Conservation (phyloP, 768 basidiomycete genomes). For the Lactifluus echinatus region DNA sequence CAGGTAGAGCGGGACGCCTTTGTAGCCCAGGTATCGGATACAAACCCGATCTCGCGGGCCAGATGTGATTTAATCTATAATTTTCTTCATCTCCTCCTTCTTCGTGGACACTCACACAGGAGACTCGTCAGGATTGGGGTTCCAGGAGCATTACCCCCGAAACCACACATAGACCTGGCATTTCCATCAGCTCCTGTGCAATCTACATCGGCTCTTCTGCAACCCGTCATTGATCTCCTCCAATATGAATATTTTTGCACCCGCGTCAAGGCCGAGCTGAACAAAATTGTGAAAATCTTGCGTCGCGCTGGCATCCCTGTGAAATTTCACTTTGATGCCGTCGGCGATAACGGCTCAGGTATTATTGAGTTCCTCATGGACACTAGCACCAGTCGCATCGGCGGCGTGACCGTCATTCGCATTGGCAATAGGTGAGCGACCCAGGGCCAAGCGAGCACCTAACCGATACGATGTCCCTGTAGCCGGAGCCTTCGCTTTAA, state of each 20-base stretch:
- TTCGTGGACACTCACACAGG: conserved; percentile 46
- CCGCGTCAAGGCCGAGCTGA: conserved; percentile 50
- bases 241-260: conserved; percentile 73
- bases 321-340: conserved; percentile 47
- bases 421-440: conserved; percentile 53
- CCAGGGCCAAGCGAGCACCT: not conserved
- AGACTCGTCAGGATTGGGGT: conserved; percentile 35
- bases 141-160: conserved; percentile 22
- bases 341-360: conserved; percentile 59
- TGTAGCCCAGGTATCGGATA: conserved; percentile 1
- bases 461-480: not conserved
- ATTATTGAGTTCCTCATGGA: conserved; percentile 44
- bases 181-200: conserved; percentile 15
- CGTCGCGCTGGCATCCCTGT: conserved; percentile 45
- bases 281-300: conserved; percentile 41
- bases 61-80: conserved; percentile 65
- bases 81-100: conserved; percentile 52
- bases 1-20: conserved; percentile 27
- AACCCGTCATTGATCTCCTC: conserved; percentile 67
- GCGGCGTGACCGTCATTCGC: conserved; percentile 65
- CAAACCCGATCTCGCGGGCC: conserved; percentile 3
- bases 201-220: conserved; percentile 45
- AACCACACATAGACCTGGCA: conserved; percentile 3
- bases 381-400: conserved; percentile 36
- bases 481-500: conserved; percentile 73